Evolutionary conservation across 2,329 filamentous ascomycete species (phyloP).

Genomic region (Paecilomyces variotii): DNA sequence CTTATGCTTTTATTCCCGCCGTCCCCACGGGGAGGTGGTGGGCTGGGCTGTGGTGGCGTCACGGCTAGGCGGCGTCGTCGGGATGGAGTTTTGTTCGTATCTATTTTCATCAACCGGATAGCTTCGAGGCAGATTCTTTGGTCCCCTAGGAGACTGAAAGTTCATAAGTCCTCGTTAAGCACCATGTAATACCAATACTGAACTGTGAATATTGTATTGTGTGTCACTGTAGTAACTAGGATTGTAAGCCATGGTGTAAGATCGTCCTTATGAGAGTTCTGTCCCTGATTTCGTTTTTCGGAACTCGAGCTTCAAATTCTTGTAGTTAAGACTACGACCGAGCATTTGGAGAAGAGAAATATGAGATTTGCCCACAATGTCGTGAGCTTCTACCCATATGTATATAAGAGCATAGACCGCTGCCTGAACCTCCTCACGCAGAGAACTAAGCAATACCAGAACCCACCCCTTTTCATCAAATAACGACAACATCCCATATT

Average conservation of each 20-base stretch:
- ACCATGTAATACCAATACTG: neutral
- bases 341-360: neutral
- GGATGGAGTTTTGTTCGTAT: neutral
- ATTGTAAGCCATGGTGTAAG: too few species aligned
- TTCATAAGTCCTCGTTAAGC: neutral
- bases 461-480: neutral
- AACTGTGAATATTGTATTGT: neutral
- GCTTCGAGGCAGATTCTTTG: neutral
- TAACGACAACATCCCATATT: neutral
- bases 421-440: neutral
- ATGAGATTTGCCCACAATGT: neutral
- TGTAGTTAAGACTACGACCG: neutral
- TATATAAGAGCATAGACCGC: neutral
- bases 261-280: too few species aligned
- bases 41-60: neutral
- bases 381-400: neutral
- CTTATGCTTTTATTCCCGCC: neutral
- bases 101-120: neutral
- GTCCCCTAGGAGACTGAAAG: neutral
- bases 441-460: neutral
- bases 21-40: neutral
- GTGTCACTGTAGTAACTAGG: too few species aligned
- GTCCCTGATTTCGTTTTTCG: neutral
- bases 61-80: neutral
- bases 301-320: neutral